These are phyloP conservation scores for Kodamaea neixiangensis DNA, from an alignment of 805 yeast genomes.

Conservation along the genomic window DNA sequence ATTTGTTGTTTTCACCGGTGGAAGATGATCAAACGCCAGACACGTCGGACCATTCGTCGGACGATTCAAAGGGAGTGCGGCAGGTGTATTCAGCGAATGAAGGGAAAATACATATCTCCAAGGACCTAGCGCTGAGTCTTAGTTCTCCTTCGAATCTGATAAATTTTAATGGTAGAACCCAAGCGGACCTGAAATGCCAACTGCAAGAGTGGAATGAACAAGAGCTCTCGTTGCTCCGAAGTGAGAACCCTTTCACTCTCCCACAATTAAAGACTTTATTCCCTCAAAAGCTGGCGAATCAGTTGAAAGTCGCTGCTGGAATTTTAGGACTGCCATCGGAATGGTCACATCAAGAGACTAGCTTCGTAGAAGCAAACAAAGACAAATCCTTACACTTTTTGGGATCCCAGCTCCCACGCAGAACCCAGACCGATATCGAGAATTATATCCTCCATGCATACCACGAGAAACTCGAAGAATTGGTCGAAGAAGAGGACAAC, in stretches of 20 bases:
- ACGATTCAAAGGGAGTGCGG: constrained; percentile 4
- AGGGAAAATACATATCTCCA: not conserved
- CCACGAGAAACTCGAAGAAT: not conserved
- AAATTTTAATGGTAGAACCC: not conserved
- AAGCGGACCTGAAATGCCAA: not conserved
- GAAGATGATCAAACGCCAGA: constrained; percentile 14
- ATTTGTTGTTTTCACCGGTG: constrained; percentile 12
- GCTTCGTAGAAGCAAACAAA: not conserved
- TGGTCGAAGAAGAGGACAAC: constrained; percentile 9
- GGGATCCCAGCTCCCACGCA: not conserved
- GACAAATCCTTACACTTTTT: constrained; percentile 2
- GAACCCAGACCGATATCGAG: not conserved
- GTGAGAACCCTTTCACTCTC: not conserved
- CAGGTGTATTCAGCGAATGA: not conserved
- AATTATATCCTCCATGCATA: not conserved
- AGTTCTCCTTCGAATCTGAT: not conserved
- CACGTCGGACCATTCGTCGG: constrained; percentile 16
- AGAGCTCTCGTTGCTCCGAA: not conserved
- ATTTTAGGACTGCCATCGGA: not conserved
- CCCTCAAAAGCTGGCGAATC: not conserved
- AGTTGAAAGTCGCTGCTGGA: not conserved
- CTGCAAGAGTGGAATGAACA: not conserved
- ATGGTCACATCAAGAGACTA: not conserved
- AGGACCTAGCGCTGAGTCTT: not conserved
- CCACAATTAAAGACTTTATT: not conserved